Percentiles rank a stretch among this genome's conserved stretches.
Evolutionary conservation across 768 basidiomycete genomes (phyloP).

Genomic region (Gloeopeniophorella convolvens): DNA sequence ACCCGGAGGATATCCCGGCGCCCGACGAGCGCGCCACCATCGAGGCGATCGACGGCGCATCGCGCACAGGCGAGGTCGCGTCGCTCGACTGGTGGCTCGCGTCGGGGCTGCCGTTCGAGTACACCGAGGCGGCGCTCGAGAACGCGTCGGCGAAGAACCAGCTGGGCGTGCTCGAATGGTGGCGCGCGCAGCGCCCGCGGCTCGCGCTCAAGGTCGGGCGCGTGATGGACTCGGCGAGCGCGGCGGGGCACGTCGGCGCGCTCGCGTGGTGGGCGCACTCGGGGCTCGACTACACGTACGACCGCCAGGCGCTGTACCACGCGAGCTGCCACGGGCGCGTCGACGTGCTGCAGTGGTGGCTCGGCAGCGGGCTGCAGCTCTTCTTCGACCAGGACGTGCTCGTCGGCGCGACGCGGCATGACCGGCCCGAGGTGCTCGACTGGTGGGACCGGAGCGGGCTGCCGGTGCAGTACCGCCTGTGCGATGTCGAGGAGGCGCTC

Average conservation of each 20-base stretch:
- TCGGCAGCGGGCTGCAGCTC: conserved; percentile 67
- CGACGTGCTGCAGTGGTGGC: conserved; percentile 80
- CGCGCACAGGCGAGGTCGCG: conserved; percentile 63
- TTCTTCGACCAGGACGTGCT: conserved; percentile 78
- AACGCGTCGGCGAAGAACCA: conserved; percentile 74
- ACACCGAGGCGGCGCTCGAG: conserved; percentile 75
- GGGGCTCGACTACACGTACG: conserved; percentile 72
- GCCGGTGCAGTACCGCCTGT: conserved; percentile 80
- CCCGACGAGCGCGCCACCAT: conserved; percentile 50
- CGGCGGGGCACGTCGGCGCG: conserved; percentile 64
- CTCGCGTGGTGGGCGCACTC: conserved; percentile 85
- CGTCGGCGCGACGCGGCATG: conserved; percentile 73
- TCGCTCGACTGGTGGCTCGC: conserved; percentile 80
- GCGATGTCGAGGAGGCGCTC: conserved; percentile 86
- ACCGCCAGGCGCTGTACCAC: conserved; percentile 67
- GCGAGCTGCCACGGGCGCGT: conserved; percentile 77
- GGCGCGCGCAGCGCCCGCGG: conserved; percentile 51
- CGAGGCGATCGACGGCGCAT: conserved; percentile 74
- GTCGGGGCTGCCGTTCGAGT: conserved; percentile 60
- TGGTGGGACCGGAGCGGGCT: conserved; percentile 85
- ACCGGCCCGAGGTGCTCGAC: conserved; percentile 72
- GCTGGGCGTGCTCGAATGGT: conserved; percentile 77
- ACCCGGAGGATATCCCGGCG: conserved; percentile 51
- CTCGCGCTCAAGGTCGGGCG: conserved; percentile 76
- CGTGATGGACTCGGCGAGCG: conserved; percentile 81